A percentile compares a stretch with the other conserved stretches of the same genome.
Evolutionary conservation across 2,329 filamentous ascomycete species (phyloP).

Genomic region (Ceratocystis colombiana): DNA sequence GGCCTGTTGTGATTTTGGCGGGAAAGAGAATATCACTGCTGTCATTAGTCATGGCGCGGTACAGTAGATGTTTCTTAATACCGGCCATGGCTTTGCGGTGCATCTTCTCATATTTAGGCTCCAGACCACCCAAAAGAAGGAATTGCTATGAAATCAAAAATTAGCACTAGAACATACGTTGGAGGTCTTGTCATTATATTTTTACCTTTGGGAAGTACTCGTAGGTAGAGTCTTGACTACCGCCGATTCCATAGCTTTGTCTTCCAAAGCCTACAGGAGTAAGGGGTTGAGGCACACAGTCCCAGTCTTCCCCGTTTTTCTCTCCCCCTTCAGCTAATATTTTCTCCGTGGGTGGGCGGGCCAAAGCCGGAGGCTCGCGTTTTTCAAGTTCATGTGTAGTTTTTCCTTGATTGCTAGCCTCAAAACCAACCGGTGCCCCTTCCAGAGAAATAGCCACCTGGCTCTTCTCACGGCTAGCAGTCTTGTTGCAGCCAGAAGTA

Average conservation of each 20-base stretch:
- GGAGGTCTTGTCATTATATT: background rate
- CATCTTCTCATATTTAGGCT: constrained; percentile 60
- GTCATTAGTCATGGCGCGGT: constrained; percentile 60
- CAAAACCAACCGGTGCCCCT: constrained; percentile 15
- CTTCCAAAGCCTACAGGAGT: constrained; percentile 37
- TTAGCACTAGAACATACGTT: constrained; percentile 27
- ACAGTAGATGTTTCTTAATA: constrained; percentile 64
- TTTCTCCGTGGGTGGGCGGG: background rate
- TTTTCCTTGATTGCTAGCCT: background rate
- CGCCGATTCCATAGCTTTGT: constrained; percentile 51
- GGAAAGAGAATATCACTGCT: constrained; percentile 61
- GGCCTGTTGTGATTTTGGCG: constrained; percentile 46
- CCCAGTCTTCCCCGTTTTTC: constrained; percentile 25
- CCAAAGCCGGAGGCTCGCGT: background rate
- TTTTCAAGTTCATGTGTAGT: background rate
- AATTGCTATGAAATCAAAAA: constrained; percentile 46
- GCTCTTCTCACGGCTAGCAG: constrained; percentile 32
- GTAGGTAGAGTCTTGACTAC: constrained; percentile 59
- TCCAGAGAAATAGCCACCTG: constrained; percentile 15
- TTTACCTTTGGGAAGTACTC: constrained; percentile 57
- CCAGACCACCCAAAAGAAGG: constrained; percentile 64
- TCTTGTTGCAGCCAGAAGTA: constrained; percentile 64
- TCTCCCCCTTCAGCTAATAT: background rate
- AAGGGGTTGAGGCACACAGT: constrained; percentile 53
- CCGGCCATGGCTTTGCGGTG: constrained; percentile 59